Base-by-base conservation (phyloP, 805 yeast species). In the Candida quercuum region DNA sequence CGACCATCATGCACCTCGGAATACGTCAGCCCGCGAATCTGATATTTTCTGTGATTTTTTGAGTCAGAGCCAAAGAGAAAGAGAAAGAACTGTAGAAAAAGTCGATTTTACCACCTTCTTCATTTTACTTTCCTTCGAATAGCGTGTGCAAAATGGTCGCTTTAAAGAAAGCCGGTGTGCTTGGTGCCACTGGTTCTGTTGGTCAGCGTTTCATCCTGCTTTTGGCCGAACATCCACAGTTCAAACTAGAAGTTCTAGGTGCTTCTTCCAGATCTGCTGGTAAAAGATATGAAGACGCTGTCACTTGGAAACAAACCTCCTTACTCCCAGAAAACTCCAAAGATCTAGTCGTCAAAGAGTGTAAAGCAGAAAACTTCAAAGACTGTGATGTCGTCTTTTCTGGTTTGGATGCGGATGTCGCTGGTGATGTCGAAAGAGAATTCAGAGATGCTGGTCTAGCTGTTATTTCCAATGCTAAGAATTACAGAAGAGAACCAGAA, bases 111-210 rank as follows among this genome's bases (percentile, higher is more conserved):
- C 28, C 28, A 7, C 6, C n/a, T 25, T 12, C n/a, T 25, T 13
- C 28, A 6, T 12, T 13, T 9, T 25, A 13, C n/a, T 12, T 25
- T 25, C n/a, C 6, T 6, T 23, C 24, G 15, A 38, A 24, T 14
- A 26, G 11, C 6, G 10, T 26, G 4, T 14, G 6, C 16, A 26
- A 36, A 37, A 62, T 59, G 64, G 59, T 46, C 39, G 43, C 42
- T 20, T 56, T 51, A 39, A 69, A 66, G 57, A 57, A 65, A 39
- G 74, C 73, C 49, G 99, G 99, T 69, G 97, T 93, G 51, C 71
- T 91, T 44, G 99, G 99, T 35, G 98, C 98, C 48, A 91, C 99
- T 11, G 99, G 99, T 37, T 81, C 95, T 30, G 99, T 93, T 27
- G 99, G 99, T 40, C 99, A 93, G 64, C 76, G 98, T 51, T 93